phyloP scores from a whole-genome alignment of 306 rosid genomes.

The Cicer chorassanicum region DNA sequence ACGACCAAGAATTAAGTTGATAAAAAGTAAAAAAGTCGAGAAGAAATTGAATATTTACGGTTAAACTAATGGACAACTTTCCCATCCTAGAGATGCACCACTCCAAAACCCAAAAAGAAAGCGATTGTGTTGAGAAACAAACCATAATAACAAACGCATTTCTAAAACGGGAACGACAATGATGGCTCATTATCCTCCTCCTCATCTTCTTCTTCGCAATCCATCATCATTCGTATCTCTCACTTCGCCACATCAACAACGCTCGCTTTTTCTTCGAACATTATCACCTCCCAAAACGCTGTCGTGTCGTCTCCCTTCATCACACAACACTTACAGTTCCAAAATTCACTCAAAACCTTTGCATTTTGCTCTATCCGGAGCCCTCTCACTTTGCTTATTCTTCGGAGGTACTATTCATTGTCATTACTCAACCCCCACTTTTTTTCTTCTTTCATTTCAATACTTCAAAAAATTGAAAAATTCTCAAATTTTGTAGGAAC shows the following conservation, averaged over 20 bases:
- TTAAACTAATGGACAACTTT: too few relatives aligned
- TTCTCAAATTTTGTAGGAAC: constrained; percentile 45
- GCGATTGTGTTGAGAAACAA: neutral
- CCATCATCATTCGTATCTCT: constrained; percentile 45
- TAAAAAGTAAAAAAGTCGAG: too few relatives aligned
- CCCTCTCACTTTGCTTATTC: constrained; percentile 67
- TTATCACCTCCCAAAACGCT: constrained; percentile 38
- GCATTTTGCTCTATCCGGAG: constrained; percentile 66
- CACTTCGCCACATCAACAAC: constrained; percentile 9
- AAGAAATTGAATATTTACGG: too few relatives aligned
- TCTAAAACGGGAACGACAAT: constrained; percentile 18
- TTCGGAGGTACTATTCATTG: constrained; percentile 57
- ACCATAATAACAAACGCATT: neutral
- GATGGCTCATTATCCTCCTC: constrained; percentile 49
- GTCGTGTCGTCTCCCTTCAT: constrained; percentile 52
- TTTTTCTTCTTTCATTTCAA: neutral
- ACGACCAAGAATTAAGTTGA: too few relatives aligned
- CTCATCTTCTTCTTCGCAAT: constrained; percentile 40
- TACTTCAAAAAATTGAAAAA: neutral
- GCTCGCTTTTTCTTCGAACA: constrained; percentile 39
- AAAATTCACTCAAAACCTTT: constrained; percentile 56
- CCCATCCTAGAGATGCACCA: neutral
- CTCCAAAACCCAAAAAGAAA: constrained; percentile 7
- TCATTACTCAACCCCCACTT: neutral
- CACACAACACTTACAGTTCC: constrained; percentile 34